Conservation (phyloP, 441 rosid species). For the Adansonia madagascariensis region DNA sequence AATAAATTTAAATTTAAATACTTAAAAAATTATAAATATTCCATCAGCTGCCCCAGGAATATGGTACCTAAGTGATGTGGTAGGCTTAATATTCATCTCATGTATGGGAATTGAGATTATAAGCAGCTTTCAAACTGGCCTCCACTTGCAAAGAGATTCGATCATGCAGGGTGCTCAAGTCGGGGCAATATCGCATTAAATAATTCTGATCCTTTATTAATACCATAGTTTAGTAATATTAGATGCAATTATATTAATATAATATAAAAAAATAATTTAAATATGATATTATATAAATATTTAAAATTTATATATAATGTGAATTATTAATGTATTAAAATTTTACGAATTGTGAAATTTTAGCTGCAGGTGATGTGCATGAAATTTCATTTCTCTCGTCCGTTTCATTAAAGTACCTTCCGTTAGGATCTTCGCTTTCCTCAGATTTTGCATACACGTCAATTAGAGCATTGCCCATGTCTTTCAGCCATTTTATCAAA, state of each 20-base stretch:
- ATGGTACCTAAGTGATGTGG: conserved; percentile 63
- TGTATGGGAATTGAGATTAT: conserved; percentile 38
- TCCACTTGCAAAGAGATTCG: conserved; percentile 64
- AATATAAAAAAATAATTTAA: too few relatives aligned
- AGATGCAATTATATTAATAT: too few relatives aligned
- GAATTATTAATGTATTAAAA: too few relatives aligned
- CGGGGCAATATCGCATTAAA: conserved; percentile 51
- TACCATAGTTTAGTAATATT: conserved; percentile 18
- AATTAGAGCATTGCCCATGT: conserved; percentile 63
- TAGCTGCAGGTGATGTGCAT: conserved; percentile 76
- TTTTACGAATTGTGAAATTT: conserved; percentile 24
- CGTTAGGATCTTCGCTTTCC: conserved; percentile 59
- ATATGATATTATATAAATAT: too few relatives aligned
- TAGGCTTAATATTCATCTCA: conserved; percentile 46
- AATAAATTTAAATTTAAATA: too few relatives aligned
- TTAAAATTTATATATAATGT: too few relatives aligned
- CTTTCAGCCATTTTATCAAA: conserved; percentile 64
- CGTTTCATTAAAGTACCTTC: conserved; percentile 59
- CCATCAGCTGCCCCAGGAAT: too few relatives aligned
- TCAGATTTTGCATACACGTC: conserved; percentile 88
- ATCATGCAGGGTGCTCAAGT: conserved; percentile 66
- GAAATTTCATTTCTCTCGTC: conserved; percentile 69
- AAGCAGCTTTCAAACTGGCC: conserved; percentile 68
- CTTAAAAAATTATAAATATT: too few relatives aligned
- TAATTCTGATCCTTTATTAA: conserved; percentile 57